Base-by-base conservation (phyloP, 768 basidiomycete species). In the Sutorius australiensis region DNA sequence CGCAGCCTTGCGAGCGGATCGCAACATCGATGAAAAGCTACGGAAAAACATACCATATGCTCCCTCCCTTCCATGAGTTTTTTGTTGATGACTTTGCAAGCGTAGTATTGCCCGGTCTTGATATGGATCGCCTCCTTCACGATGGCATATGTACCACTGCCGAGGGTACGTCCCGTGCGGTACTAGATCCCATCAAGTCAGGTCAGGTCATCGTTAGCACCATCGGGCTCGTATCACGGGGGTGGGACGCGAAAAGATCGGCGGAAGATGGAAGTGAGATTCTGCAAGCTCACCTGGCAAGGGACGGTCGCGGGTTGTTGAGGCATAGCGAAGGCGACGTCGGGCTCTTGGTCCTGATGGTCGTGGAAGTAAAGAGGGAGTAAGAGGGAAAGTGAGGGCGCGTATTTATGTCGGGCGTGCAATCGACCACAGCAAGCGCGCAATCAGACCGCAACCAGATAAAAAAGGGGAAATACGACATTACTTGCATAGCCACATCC, bases 81-180 rank as follows among this genome's bases (percentile, higher is more conserved):
- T 80, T 98, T 98, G 84, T 95, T 98, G 75, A 98, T 94, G 64
- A 98, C 97, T 73, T 99, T 99, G 82, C 95, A 98, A 19, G 95
- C 97, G 77, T 88, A 98, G 74, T 95, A 95, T 70, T 97, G 82
- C 19, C 84, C 84, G 1, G 93, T 92, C 75, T 88, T 86, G 75
- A 95, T 86, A 65, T 95, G 92, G 24, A 95, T 89, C 41, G 94
- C 94, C 75, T 97, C 93, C 73, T 92, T 93, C 44, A 93, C 92
- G 68, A 94, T 92, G 55, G 92, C 92, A 65, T 97, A 98, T 39
- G 94, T 97, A 44, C 94, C 94, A 64, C 89, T 93, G 24, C 90
- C 91, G 37, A 88, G 83, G 6, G 87, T 90, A 70, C 85, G 89
- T 58, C 92, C 92, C 9, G 92, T 93, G 58, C 89, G 87, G 63